phyloP scores from a whole-genome alignment of 805 yeast genomes.

The Wickerhamiella vanderwaltii region DNA sequence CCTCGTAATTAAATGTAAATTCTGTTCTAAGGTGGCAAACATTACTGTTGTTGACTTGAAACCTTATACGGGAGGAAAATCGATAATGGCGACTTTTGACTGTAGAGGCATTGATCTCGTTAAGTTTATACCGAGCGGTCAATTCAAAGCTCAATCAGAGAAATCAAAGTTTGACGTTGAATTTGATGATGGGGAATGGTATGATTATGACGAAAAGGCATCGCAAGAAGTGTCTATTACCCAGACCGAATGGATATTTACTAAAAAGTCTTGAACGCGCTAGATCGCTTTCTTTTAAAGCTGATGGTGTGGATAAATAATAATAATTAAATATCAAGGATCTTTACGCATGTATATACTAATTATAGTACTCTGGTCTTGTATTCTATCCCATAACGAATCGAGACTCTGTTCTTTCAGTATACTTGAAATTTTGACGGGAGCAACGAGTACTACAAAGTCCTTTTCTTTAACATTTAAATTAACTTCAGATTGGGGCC shows the following conservation, averaged over 20 bases:
- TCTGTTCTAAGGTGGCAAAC: conserved; percentile 38
- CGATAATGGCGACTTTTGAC: conserved; percentile 54
- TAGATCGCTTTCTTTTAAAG: not conserved
- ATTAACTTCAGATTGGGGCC: conserved; percentile 9
- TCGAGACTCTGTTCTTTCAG: conserved; percentile 2
- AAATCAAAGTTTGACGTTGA: conserved; percentile 47
- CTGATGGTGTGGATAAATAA: too few relatives aligned
- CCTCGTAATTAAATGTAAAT: conserved; percentile 63
- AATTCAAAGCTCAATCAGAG: conserved; percentile 33
- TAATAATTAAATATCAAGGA: too few relatives aligned
- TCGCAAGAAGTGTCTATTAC: conserved; percentile 70
- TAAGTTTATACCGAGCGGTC: conserved; percentile 47
- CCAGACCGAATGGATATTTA: conserved; percentile 56
- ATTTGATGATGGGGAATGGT: conserved; percentile 82
- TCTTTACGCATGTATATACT: conserved; percentile 1
- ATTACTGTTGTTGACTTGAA: conserved; percentile 23
- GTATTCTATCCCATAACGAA: conserved; percentile 4
- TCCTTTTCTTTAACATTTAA: not conserved
- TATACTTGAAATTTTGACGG: not conserved
- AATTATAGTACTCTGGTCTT: not conserved
- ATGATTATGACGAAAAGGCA: conserved; percentile 83
- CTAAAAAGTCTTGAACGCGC: conserved; percentile 18
- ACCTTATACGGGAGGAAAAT: conserved; percentile 31
- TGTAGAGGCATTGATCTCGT: conserved; percentile 71
- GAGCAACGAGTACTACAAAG: conserved; percentile 2